Evolutionary conservation across 345 rosid species (phyloP), one percentile per base, ranked within the genome.

Genomic region (Salix udensis): DNA sequence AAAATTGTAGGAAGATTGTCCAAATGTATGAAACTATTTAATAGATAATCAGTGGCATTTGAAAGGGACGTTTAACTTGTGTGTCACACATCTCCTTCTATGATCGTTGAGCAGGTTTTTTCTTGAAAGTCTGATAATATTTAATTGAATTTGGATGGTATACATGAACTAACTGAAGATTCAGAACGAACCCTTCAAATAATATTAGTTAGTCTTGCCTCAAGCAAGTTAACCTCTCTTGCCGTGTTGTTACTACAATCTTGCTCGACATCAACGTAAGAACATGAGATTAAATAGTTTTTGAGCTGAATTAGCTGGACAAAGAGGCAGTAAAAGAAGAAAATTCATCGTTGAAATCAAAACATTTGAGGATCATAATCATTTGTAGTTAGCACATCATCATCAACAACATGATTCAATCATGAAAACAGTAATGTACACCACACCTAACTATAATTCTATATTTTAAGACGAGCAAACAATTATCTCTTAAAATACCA

Each of bases 51-150:
- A 30, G 31, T 30, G 31, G 31, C 31, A 30, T 30, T 53, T 42
- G 68, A 74, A 74, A 73, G 50, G 40, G 76, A 73, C 71, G n/a
- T 61, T 55, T 37, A 30, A 30, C 4, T 30, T 30, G 31, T 30
- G 31, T 30, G 31, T 30, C 31, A 30, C 31, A 30, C 40, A 40
- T 58, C 44, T 36, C 69, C 9, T 18, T 55, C 58, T 50, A 72
- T 44, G 13, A 44, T 44, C 15, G 53, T 14, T 48, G 4, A 48
- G 19, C 19, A 4, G 19, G 19, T 48, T 30, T 48, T 16, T 48
- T 48, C 19, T 16, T 48, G 18, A 1, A 48, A 48, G 19, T 14
- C 53, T 14, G 21, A 48, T 3, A 48, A 48, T 15, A 48, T 16
- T 48, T 4, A 3, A 48, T 48, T 48, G 53, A 48, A 46, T 14